Conservation (phyloP, 2,329 filamentous ascomycete genomes). For the Xylariomycetidae sp. region DNA sequence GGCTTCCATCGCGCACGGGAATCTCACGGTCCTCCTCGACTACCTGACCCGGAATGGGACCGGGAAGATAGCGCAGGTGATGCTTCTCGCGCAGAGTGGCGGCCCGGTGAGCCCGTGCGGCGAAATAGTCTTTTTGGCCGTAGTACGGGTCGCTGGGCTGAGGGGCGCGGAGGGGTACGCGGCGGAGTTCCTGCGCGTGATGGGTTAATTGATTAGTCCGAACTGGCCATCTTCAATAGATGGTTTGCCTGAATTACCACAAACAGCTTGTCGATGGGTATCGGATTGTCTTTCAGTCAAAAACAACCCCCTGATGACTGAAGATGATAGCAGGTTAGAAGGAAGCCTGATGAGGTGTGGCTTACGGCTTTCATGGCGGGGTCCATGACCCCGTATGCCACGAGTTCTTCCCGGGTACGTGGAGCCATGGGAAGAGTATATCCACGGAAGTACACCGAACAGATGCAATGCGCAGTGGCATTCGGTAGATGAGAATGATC, state of each 20-base stretch:
- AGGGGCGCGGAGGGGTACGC: conserved; percentile 16
- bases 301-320: neutral
- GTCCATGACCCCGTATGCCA: conserved; percentile 17
- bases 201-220: no score
- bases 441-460: no score
- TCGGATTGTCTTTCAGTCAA: conserved; percentile 1
- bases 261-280: no score
- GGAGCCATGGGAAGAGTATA: no score
- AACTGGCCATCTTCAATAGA: no score
- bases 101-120: conserved; percentile 18
- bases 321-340: no score
- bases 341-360: neutral
- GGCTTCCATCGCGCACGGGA: conserved; percentile 26
- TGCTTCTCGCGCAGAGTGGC: conserved; percentile 21
- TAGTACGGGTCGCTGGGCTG: conserved; percentile 20
- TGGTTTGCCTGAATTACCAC: no score
- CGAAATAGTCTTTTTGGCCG: conserved; percentile 13
- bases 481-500: no score
- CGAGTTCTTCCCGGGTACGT: conserved; percentile 16
- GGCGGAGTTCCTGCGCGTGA: conserved; percentile 15
- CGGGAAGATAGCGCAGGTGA: conserved; percentile 21
- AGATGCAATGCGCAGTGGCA: no score
- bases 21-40: conserved; percentile 27
- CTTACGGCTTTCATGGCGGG: conserved; percentile 17
- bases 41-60: conserved; percentile 20